Conservation (phyloP, 768 basidiomycete species). For the Boletus subparvulus region DNA sequence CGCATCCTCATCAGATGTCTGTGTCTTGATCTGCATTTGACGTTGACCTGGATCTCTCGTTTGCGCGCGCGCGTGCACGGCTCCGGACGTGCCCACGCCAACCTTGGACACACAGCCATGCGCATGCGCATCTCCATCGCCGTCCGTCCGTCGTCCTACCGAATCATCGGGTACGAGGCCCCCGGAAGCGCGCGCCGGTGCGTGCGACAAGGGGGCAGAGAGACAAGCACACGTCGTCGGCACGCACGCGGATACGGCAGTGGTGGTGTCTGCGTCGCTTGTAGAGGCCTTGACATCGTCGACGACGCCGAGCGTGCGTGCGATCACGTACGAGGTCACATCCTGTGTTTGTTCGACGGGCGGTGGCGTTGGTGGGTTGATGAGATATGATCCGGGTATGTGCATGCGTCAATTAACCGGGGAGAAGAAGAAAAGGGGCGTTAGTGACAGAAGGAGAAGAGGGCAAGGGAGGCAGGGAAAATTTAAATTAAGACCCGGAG, state of each 20-base stretch:
- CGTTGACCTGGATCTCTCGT: not conserved
- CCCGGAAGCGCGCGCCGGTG: conserved; percentile 9
- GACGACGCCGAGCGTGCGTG: conserved; percentile 75
- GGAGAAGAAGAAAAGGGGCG: not conserved
- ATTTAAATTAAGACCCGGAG: not conserved
- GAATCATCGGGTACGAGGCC: conserved; percentile 16
- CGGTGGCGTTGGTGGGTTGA: not conserved
- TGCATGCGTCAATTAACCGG: not conserved
- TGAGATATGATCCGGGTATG: not conserved
- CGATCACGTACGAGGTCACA: conserved; percentile 78
- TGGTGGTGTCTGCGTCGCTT: conserved; percentile 41
- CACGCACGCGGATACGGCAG: not conserved
- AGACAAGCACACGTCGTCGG: not conserved
- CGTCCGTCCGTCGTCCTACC: not conserved
- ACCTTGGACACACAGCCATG: not conserved
- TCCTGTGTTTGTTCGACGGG: conserved; percentile 46
- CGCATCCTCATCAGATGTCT: not conserved
- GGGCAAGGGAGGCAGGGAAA: not conserved
- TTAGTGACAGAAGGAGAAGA: conserved; percentile 9
- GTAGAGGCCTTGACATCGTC: conserved; percentile 76
- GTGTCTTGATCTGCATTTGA: not conserved
- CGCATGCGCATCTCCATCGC: not conserved
- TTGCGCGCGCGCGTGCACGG: not conserved
- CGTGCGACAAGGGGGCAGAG: not conserved
- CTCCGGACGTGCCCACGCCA: not conserved